phyloP scores from a whole-genome alignment of 306 rosid species.

The Carpinus viminea region DNA sequence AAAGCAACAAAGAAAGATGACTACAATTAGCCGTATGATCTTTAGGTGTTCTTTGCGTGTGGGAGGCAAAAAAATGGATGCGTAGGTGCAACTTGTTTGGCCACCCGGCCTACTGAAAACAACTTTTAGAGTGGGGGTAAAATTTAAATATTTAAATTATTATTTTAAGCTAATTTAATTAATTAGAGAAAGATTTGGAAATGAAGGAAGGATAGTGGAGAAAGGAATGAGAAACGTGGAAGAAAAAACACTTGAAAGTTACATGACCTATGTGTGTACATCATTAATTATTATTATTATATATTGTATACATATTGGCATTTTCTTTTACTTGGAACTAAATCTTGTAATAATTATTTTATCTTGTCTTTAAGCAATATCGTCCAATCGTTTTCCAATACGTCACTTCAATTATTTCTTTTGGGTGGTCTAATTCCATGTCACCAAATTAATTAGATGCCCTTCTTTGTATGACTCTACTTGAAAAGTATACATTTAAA shows the following conservation, averaged over 20 bases:
- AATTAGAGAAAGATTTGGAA: neutral
- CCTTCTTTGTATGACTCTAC: neutral
- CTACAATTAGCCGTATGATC: neutral
- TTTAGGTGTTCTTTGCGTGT: neutral
- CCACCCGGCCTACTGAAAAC: neutral
- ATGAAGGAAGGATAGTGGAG: neutral
- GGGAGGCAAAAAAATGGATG: neutral
- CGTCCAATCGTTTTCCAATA: neutral
- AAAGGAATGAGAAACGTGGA: conserved; percentile 18
- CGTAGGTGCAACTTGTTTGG: neutral
- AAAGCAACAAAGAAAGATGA: neutral
- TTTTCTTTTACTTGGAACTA: neutral
- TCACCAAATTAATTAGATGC: neutral
- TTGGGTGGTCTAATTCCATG: too few species aligned
- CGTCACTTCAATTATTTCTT: neutral
- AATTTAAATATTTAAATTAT: neutral
- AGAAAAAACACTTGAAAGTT: conserved; percentile 11
- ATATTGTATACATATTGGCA: too few species aligned
- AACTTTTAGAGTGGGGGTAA: too few species aligned
- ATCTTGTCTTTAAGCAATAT: neutral
- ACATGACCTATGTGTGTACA: neutral
- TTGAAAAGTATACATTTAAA: too few species aligned
- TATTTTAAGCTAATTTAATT: neutral
- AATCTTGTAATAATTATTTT: neutral
- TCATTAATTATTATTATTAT: neutral